These are phyloP conservation scores for Phoenix dactylifera DNA, from an alignment of 176 grass and related monocot genomes.

Conservation along the genomic window DNA sequence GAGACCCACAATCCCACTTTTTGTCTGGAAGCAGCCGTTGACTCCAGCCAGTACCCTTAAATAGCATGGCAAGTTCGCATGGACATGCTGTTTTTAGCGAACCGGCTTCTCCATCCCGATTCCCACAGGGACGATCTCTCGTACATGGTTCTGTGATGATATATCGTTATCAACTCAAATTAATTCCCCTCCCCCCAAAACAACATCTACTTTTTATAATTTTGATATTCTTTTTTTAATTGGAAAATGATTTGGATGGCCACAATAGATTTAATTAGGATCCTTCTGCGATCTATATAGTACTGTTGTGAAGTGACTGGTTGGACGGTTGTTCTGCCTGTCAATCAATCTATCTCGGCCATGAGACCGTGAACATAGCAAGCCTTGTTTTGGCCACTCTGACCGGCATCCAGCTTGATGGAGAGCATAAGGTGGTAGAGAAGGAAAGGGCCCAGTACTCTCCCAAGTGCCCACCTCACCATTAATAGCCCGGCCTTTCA, in stretches of 20 bases:
- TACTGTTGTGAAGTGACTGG: slow-evolving; percentile 41
- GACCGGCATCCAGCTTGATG: slow-evolving; percentile 24
- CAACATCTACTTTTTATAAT: background rate
- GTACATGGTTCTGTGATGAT: background rate
- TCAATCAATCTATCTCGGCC: slow-evolving; percentile 26
- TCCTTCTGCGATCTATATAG: slow-evolving; percentile 27
- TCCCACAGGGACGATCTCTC: background rate
- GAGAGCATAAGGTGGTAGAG: background rate
- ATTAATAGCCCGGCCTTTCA: slow-evolving; percentile 23
- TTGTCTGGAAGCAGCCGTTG: slow-evolving; percentile 28
- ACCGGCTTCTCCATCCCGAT: background rate
- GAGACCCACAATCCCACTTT: slow-evolving; percentile 30
- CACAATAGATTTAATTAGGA: slow-evolving; percentile 5
- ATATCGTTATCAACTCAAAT: background rate
- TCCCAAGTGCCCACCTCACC: slow-evolving; percentile 27
- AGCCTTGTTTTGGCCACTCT: slow-evolving; percentile 36
- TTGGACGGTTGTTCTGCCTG: slow-evolving; percentile 39
- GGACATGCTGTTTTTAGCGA: slow-evolving; percentile 18
- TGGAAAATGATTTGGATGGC: background rate
- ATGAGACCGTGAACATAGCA: slow-evolving; percentile 33
- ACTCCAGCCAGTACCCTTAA: background rate
- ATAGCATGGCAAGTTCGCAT: slow-evolving; percentile 1
- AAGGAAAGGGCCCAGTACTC: background rate
- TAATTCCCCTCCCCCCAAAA: too few species aligned
- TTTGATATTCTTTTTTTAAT: background rate